phyloP scores from a whole-genome alignment of 805 yeast genomes.

The Jamesozyma spencerorum region DNA sequence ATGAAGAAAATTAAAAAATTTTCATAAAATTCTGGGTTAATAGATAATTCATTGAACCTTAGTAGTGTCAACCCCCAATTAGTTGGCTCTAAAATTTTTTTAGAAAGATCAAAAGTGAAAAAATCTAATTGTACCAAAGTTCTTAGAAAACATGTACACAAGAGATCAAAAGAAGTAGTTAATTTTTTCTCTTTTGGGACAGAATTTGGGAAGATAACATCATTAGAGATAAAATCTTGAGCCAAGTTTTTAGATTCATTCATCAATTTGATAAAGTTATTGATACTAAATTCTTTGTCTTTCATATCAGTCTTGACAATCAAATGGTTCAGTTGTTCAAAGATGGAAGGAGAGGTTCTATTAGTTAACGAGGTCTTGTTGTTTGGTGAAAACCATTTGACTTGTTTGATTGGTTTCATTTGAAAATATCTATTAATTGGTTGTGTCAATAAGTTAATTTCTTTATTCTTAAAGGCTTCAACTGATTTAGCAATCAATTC shows the following conservation, averaged over 20 bases:
- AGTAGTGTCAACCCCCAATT: constrained; percentile 45
- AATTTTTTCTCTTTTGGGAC: constrained; percentile 29
- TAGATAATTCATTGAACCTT: constrained; percentile 24
- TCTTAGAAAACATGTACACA: constrained; percentile 49
- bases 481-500: constrained; percentile 40
- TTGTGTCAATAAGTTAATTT: constrained; percentile 59
- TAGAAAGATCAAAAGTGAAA: constrained; percentile 31
- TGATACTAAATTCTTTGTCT: constrained; percentile 23
- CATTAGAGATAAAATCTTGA: constrained; percentile 25
- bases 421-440: constrained; percentile 80
- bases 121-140: constrained; percentile 44
- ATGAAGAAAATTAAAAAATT: constrained; percentile 40
- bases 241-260: constrained; percentile 27
- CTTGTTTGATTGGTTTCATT: constrained; percentile 49
- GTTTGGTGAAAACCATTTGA: constrained; percentile 45
- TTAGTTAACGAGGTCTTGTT: constrained; percentile 37
- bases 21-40: constrained; percentile 29
- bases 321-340: constrained; percentile 32
- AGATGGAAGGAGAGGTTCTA: constrained; percentile 46
- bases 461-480: constrained; percentile 45
- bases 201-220: constrained; percentile 26
- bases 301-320: constrained; percentile 23
- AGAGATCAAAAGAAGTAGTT: constrained; percentile 40
- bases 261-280: constrained; percentile 20
- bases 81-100: constrained; percentile 33